A percentile compares a stretch with the other conserved stretches of the same genome.
phyloP scores from a whole-genome alignment of 2,329 filamentous ascomycete species.

The Hawksworthiomyces lignivorus region DNA sequence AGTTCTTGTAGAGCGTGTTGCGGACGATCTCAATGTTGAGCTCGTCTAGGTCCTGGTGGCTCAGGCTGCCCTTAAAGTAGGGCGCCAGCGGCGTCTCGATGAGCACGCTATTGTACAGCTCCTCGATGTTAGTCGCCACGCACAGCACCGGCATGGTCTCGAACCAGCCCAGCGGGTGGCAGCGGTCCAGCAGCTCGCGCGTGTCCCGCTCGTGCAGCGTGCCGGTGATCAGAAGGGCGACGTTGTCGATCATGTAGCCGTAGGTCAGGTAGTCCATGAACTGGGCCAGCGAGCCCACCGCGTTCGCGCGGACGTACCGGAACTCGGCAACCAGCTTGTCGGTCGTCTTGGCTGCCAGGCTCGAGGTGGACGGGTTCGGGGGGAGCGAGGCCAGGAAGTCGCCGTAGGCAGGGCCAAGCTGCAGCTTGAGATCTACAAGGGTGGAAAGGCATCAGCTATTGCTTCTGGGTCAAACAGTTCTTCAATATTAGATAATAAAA shows the following conservation, averaged over 20 bases:
- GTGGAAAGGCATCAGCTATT: slow-evolving; percentile 58
- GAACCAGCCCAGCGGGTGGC: slow-evolving; percentile 96
- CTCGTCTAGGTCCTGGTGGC: slow-evolving; percentile 94
- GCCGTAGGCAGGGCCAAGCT: slow-evolving; percentile 92
- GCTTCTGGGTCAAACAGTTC: too few species aligned
- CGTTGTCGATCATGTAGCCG: slow-evolving; percentile 99
- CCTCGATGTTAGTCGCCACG: slow-evolving; percentile 96
- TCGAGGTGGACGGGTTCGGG: slow-evolving; percentile 93
- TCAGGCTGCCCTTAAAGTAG: slow-evolving; percentile 95
- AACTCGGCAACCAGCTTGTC: slow-evolving; percentile 98
- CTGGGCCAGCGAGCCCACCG: slow-evolving; percentile 79
- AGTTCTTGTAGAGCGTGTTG: slow-evolving; percentile 99
- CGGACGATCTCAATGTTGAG: slow-evolving; percentile 98
- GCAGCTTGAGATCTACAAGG: slow-evolving; percentile 80
- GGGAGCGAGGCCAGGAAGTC: slow-evolving; percentile 92
- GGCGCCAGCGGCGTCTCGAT: slow-evolving; percentile 93
- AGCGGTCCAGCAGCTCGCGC: slow-evolving; percentile 86
- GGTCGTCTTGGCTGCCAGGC: slow-evolving; percentile 88
- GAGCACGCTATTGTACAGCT: slow-evolving; percentile 95
- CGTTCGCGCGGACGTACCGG: slow-evolving; percentile 89
- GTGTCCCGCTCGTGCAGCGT: slow-evolving; percentile 97
- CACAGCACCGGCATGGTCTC: slow-evolving; percentile 98
- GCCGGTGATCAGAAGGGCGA: slow-evolving; percentile 93
- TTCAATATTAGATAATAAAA: slow-evolving; percentile 40
- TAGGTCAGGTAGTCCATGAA: slow-evolving; percentile 99